Base-by-base conservation (phyloP, 2,329 filamentous ascomycete species). In the Sarocladium kiliense region DNA sequence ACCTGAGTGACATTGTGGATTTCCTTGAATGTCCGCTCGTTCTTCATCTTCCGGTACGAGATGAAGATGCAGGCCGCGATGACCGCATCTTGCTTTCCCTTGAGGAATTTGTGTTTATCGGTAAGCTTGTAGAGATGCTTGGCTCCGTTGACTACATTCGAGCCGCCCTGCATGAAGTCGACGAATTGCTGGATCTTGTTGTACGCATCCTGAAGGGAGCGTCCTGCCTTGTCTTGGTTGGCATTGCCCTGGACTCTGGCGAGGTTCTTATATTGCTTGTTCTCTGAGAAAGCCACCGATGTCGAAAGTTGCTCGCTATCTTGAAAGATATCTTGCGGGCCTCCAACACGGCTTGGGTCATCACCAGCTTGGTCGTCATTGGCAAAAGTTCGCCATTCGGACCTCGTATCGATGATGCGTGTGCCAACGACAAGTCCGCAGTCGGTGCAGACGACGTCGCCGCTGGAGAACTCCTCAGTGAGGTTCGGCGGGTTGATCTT, bases 11-110 rank as follows among this genome's bases (percentile, higher is more conserved):
- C 79, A 58, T 91, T 87, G 74, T 89, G 95, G 65, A 99, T 94
- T 71, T 99, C 95, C 50, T 89, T 85, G 75, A 99, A 99, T 3
- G 91, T 96, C 61, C 94, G 88, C 3, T 89, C 87, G 27, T 92
- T 87, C 58, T 86, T 84, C 66, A 90, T 88, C 71, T 97, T 91
- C 44, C 94, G 91, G 70, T 93, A 97, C 39, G 94, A 91, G 64
- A 99, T 93, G 77, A 99, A 97, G 71, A 99, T 94, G 73, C 92
- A 97, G 6, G 92, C 91, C 4, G 94, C 94, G 62, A 97, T 93
- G 62, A 99, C 88, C 55, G 90, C 89, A 63, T 97, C 93, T 67
- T 92, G 88, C 74, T 99, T 99, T 68, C 92, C 92, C 75, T 96
- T 96, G 80, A 97, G 91, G 55, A 91, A 81, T 70, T 93, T 93